Percentiles rank a stretch among this genome's conserved stretches.
phyloP scores from a whole-genome alignment of 768 basidiomycete genomes.

The Mycena kentingensis region DNA sequence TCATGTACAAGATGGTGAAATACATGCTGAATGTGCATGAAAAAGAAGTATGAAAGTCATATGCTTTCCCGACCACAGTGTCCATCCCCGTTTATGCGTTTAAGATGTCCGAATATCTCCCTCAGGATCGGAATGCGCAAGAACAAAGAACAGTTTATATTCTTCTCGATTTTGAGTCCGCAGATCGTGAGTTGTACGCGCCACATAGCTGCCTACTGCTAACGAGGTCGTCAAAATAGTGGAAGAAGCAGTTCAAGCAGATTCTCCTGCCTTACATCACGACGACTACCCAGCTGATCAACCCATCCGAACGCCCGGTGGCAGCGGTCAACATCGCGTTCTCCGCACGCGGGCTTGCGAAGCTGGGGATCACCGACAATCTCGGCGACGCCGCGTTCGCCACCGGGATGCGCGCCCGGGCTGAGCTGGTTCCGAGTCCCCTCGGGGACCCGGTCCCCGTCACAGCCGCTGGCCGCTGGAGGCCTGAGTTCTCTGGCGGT shows the following conservation, averaged over 20 bases:
- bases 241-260: slow-evolving; percentile 21
- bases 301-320: slow-evolving; percentile 22
- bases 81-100: no score
- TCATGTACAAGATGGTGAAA: no score
- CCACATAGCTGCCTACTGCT: no score
- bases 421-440: not conserved
- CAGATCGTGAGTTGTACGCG: no score
- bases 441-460: no score
- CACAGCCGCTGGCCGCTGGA: slow-evolving; percentile 20
- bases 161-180: no score
- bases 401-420: slow-evolving; percentile 7
- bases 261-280: slow-evolving; percentile 26
- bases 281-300: slow-evolving; percentile 22
- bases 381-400: slow-evolving; percentile 20
- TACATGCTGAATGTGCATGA: no score
- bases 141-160: slow-evolving; percentile 28
- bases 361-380: slow-evolving; percentile 20
- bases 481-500: slow-evolving; percentile 22
- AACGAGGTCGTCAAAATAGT: slow-evolving; percentile 22
- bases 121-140: slow-evolving; percentile 30
- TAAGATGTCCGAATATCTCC: no score
- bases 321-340: slow-evolving; percentile 30
- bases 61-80: no score
- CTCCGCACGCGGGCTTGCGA: slow-evolving; percentile 20
- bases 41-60: no score